A percentile compares a stretch with the other conserved stretches of the same genome.
Evolutionary conservation across 169 alveolate species (phyloP).

Genomic region (Babesia ovis): DNA sequence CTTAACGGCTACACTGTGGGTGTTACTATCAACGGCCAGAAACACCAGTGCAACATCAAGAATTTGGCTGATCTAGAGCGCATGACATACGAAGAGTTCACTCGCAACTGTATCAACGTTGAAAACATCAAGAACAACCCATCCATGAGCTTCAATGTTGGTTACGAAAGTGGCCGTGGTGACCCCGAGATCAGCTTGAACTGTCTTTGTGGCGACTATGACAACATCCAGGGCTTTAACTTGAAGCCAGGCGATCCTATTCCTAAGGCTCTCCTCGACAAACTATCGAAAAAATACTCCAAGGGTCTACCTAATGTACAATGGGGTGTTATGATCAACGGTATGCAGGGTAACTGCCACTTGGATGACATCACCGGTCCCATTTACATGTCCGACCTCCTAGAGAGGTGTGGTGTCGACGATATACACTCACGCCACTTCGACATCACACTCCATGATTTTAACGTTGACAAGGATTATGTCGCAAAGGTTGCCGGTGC

Average conservation of each 20-base stretch:
- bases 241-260: slow-evolving; percentile 24
- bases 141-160: slow-evolving; percentile 54
- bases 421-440: slow-evolving; percentile 36
- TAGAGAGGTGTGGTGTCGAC: slow-evolving; percentile 63
- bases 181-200: slow-evolving; percentile 39
- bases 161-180: slow-evolving; percentile 37
- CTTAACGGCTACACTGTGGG: slow-evolving; percentile 46
- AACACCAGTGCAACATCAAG: slow-evolving; percentile 60
- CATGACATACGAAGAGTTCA: slow-evolving; percentile 59
- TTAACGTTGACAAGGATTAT: slow-evolving; percentile 2
- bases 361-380: slow-evolving; percentile 25
- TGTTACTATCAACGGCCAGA: slow-evolving; percentile 64
- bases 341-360: slow-evolving; percentile 64
- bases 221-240: slow-evolving; percentile 14
- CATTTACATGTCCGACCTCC: slow-evolving; percentile 19
- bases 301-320: slow-evolving; percentile 11
- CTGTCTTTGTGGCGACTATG: slow-evolving; percentile 54
- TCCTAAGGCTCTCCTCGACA: slow-evolving; percentile 35
- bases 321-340: slow-evolving; percentile 64
- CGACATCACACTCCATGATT: slow-evolving; percentile 44
- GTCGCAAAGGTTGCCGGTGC: slow-evolving; percentile 9
- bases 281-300: slow-evolving; percentile 27
- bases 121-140: slow-evolving; percentile 61
- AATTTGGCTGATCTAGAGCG: slow-evolving; percentile 51
- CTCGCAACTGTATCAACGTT: slow-evolving; percentile 46